These are phyloP conservation scores for Vigna angularis DNA, from an alignment of 306 rosid genomes.

Conservation along the genomic window DNA sequence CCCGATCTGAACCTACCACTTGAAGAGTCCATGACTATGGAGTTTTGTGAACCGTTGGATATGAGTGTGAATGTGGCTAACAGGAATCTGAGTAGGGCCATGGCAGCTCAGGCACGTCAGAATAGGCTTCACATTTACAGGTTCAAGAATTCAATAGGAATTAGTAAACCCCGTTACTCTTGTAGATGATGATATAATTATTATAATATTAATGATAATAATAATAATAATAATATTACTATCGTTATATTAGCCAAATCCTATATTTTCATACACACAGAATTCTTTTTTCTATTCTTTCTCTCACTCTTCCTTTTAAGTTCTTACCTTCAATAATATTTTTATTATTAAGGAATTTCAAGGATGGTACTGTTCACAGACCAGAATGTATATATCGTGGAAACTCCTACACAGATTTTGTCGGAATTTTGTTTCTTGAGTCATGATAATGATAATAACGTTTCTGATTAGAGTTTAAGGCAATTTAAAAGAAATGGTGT, in stretches of 20 bases:
- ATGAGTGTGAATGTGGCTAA: not conserved
- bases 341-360: not conserved
- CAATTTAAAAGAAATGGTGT: not conserved
- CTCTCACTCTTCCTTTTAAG: not conserved
- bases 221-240: too few species aligned
- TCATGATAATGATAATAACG: not conserved
- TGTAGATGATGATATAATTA: constrained; percentile 12
- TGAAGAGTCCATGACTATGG: constrained; percentile 26
- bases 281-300: too few species aligned
- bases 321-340: not conserved
- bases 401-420: not conserved
- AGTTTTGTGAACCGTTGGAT: constrained; percentile 38
- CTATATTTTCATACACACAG: not conserved
- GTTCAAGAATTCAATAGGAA: constrained; percentile 48
- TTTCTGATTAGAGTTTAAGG: constrained; percentile 13
- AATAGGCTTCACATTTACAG: constrained; percentile 59
- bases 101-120: constrained; percentile 62
- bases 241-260: not conserved
- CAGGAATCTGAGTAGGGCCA: not conserved
- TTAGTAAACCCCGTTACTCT: constrained; percentile 36
- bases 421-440: not conserved
- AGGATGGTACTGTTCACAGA: not conserved
- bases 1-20: constrained; percentile 59
- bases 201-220: not conserved
- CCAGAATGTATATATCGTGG: not conserved